Percentiles rank a stretch among this genome's conserved stretches.
Evolutionary conservation across 106 monocot species (phyloP).

Genomic region (Vanilla planifolia): DNA sequence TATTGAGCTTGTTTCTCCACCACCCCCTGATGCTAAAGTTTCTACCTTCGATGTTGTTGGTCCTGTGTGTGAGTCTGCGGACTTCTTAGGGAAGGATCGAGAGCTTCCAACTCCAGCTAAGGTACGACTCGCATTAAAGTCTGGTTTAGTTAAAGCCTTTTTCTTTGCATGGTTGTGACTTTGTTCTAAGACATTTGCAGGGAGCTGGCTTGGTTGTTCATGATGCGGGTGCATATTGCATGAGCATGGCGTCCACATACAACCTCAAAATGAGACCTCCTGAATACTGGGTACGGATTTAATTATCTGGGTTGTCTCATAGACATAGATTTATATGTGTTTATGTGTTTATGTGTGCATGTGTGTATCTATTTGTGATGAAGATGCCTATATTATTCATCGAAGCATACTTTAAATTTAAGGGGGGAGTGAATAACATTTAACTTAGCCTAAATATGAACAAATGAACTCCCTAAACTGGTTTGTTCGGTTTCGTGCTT

Average conservation of each 20-base stretch:
- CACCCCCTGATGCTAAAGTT: slow-evolving; percentile 37
- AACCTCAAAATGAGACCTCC: slow-evolving; percentile 91
- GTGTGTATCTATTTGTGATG: too few relatives aligned
- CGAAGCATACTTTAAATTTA: too few relatives aligned
- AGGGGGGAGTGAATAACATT: neutral
- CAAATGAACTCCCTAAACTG: too few relatives aligned
- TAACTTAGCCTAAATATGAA: neutral
- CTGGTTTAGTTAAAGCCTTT: neutral
- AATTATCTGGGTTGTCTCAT: neutral
- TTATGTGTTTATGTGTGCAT: too few relatives aligned
- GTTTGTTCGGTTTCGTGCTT: too few relatives aligned
- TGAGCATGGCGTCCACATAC: slow-evolving; percentile 99
- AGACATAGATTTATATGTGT: too few relatives aligned
- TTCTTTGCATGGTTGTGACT: neutral
- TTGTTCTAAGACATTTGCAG: slow-evolving; percentile 23
- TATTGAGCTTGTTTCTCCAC: slow-evolving; percentile 92
- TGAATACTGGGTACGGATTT: slow-evolving; percentile 47
- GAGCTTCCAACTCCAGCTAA: slow-evolving; percentile 83
- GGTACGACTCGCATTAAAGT: slow-evolving; percentile 27
- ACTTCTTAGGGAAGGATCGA: slow-evolving; percentile 92
- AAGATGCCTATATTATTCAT: too few relatives aligned
- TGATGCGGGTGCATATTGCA: slow-evolving; percentile 97
- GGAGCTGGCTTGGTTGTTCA: slow-evolving; percentile 96
- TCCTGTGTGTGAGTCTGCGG: slow-evolving; percentile 97
- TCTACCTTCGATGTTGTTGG: slow-evolving; percentile 89